These are phyloP conservation scores for Candida xiaguanensis DNA, from an alignment of 805 yeast species.

Conservation along the genomic window DNA sequence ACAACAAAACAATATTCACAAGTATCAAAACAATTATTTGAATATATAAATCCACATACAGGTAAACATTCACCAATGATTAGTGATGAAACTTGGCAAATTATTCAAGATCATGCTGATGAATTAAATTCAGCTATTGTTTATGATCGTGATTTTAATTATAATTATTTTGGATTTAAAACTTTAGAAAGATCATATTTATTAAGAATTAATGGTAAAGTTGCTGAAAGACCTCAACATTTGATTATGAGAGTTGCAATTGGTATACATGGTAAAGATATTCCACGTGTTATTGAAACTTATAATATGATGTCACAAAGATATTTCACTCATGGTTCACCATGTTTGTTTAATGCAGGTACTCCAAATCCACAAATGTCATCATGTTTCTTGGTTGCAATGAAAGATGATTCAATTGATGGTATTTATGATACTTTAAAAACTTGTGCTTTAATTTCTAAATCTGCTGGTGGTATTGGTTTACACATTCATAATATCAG, in stretches of 20 bases:
- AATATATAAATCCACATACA: constrained; percentile 78
- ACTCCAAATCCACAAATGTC: constrained; percentile 60
- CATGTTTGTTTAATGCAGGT: constrained; percentile 61
- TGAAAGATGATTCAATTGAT: constrained; percentile 61
- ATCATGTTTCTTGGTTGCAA: constrained; percentile 60
- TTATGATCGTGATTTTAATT: constrained; percentile 49
- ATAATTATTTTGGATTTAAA: constrained; percentile 59
- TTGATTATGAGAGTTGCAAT: constrained; percentile 59
- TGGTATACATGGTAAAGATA: constrained; percentile 57
- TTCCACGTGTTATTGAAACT: constrained; percentile 50
- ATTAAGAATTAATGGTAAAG: constrained; percentile 51
- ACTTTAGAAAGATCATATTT: constrained; percentile 58
- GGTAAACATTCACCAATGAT: constrained; percentile 50
- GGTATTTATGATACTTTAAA: constrained; percentile 60
- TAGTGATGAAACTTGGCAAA: constrained; percentile 37
- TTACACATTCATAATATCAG: constrained; percentile 59
- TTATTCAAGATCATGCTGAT: constrained; percentile 35
- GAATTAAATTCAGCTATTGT: constrained; percentile 45
- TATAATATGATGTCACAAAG: constrained; percentile 58
- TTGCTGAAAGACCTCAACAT: constrained; percentile 61
- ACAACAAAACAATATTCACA: constrained; percentile 82
- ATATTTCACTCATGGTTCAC: constrained; percentile 59
- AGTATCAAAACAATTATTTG: constrained; percentile 68
- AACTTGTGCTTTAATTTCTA: constrained; percentile 59
- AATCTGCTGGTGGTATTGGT: constrained; percentile 64